A percentile compares a stretch with the other conserved stretches of the same genome.
These are phyloP conservation scores for Pythium chondricola DNA, from an alignment of 352 stramenopile species.

Conservation along the genomic window DNA sequence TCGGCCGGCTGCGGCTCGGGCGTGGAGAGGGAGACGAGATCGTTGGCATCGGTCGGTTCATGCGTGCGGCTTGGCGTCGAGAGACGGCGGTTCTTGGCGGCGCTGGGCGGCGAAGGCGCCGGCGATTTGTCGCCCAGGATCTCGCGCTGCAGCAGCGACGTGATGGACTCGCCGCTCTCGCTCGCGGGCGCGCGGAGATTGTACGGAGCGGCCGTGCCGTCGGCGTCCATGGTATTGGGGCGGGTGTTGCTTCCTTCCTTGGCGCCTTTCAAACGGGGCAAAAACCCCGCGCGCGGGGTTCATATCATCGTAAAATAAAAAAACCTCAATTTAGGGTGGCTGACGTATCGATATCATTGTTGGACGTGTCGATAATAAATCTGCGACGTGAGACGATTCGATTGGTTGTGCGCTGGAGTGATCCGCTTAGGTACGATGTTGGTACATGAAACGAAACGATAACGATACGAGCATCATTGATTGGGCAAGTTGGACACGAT, in stretches of 20 bases:
- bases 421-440: slow-evolving; percentile 15
- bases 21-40: slow-evolving; percentile 22
- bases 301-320: slow-evolving; percentile 1
- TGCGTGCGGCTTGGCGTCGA: too few species aligned
- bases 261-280: slow-evolving; percentile 8
- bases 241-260: too few species aligned
- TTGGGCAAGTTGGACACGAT: slow-evolving; percentile 17
- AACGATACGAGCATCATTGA: slow-evolving; percentile 3
- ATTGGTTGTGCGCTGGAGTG: slow-evolving; percentile 19
- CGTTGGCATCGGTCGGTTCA: slow-evolving; percentile 4
- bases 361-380: slow-evolving; percentile 5
- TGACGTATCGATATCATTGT: too few species aligned
- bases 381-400: slow-evolving; percentile 3
- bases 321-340: too few species aligned
- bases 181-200: slow-evolving; percentile 25
- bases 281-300: slow-evolving; percentile 8
- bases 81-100: too few species aligned
- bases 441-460: slow-evolving; percentile 10
- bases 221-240: not conserved
- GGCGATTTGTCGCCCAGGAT: slow-evolving; percentile 44
- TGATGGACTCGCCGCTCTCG: slow-evolving; percentile 38
- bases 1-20: slow-evolving; percentile 31
- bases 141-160: slow-evolving; percentile 55
- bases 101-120: too few species aligned
- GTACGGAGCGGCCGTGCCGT: slow-evolving; percentile 15